A percentile compares a stretch with the other conserved stretches of the same genome.
Evolutionary conservation across 352 stramenopile species (phyloP).

Genomic region (Globisporangium parvum): DNA sequence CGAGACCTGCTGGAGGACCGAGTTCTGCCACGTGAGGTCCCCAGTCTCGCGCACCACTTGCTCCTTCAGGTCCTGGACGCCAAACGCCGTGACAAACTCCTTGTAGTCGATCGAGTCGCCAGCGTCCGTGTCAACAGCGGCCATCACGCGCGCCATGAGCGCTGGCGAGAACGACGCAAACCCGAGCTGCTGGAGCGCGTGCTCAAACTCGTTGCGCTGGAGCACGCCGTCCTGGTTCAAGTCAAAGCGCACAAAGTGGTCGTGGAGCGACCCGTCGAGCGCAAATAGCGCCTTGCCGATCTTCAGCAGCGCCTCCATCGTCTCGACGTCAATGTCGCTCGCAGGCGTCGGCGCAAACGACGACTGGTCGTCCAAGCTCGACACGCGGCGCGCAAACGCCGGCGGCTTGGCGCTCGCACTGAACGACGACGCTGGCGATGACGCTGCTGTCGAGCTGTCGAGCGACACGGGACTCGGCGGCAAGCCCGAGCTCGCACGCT

Average conservation of each 20-base stretch:
- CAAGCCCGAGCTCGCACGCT: conserved; percentile 4
- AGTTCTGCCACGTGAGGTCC: conserved; percentile 87
- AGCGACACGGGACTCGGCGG: conserved; percentile 18
- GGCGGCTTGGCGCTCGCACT: conserved; percentile 11
- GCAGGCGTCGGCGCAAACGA: conserved; percentile 48
- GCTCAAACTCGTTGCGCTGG: conserved; percentile 68
- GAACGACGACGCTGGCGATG: background rate
- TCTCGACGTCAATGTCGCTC: conserved; percentile 72
- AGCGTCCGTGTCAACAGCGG: conserved; percentile 83
- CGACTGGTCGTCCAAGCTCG: conserved; percentile 53
- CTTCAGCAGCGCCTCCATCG: conserved; percentile 70
- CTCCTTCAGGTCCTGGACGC: conserved; percentile 76
- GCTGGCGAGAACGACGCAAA: conserved; percentile 43
- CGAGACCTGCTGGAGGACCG: conserved; percentile 89
- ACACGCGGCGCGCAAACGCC: conserved; percentile 47
- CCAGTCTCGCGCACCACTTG: conserved; percentile 41
- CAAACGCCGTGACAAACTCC: conserved; percentile 90
- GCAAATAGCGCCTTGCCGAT: conserved; percentile 76
- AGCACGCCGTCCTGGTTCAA: conserved; percentile 82
- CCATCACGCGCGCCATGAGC: conserved; percentile 73
- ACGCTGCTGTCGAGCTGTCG: conserved; percentile 9
- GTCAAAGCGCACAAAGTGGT: conserved; percentile 83
- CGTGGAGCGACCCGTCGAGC: conserved; percentile 64
- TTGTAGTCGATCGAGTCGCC: conserved; percentile 90
- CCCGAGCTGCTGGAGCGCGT: conserved; percentile 58